Evolutionary conservation across 106 monocot genomes (phyloP), one percentile per base, ranked within the genome.

Genomic region (Agapanthus africanus): DNA sequence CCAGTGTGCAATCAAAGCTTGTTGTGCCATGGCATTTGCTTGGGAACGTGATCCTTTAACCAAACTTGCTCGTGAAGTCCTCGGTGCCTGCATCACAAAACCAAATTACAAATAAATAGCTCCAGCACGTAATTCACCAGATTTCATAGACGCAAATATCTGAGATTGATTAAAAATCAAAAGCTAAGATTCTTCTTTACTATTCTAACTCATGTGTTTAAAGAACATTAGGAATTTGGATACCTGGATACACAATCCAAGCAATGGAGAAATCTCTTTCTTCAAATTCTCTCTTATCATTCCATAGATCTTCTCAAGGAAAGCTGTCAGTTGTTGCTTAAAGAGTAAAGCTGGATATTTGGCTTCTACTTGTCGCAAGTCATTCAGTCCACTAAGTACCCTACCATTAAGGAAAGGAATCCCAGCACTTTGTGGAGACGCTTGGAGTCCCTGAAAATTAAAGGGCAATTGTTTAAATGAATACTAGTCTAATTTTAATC

Each of bases 301-400:
- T 77, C 86, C 90, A 75, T 87, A 87, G 5, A 94, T 84, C 75
- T 94, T 94, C 66, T 94, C 93, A 65, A 94, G 81, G 30, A 82
- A 83, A 65, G 81, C 85, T 36, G 86, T 87, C 33, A 94, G 73
- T 52, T 94, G 89, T 68, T 94, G 93, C 68, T 87, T 94, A 40
- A 94, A 94, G 50, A 93, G 85, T 69, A 85, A 71, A 66, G 88
- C 92, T 36, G 88, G 88, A 72, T 85, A 93, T 74, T 88, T 93
- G 61, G 88, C 88, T 71, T 93, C 88, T 31, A 93, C 88, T 77
- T 93, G 84, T 36, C 79, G 86, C 71, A 82, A 37, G 33, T 91
- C 82, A 57, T 75, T 75, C 70, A 76, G 44, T 54, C 85, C 81
- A 61, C 47, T 26, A 75, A 82, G 70, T 79, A 84, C 72, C 27